phyloP scores from a whole-genome alignment of 176 grass and related monocot species.

The Raddia distichophylla region DNA sequence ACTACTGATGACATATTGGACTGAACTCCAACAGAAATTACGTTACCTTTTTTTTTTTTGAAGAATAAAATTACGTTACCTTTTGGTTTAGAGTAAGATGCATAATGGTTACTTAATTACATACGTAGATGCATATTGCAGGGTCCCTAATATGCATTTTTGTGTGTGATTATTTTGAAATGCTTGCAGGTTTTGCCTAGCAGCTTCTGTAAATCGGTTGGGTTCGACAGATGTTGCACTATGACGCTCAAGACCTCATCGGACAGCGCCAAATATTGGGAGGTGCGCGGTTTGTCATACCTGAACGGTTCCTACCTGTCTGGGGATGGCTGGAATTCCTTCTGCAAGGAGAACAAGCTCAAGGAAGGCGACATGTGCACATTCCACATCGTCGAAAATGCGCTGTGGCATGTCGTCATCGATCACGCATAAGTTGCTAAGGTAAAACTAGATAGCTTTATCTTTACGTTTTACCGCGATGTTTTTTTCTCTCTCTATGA shows the following conservation, averaged over 20 bases:
- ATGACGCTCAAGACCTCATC: not conserved
- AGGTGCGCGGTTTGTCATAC: not conserved
- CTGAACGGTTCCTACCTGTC: not conserved
- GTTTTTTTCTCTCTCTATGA: no score
- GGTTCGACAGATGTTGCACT: not conserved
- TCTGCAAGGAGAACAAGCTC: conserved; percentile 15
- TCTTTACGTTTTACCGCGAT: no score
- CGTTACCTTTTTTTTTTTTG: no score
- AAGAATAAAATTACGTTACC: no score
- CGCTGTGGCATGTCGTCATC: conserved; percentile 22
- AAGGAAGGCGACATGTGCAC: conserved; percentile 27
- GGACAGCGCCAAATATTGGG: not conserved
- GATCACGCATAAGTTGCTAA: not conserved
- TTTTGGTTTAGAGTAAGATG: no score
- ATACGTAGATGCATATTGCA: not conserved
- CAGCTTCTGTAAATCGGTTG: not conserved
- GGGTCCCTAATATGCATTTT: no score
- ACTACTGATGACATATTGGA: no score
- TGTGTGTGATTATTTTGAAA: no score
- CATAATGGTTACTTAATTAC: no score
- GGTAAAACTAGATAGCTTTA: no score
- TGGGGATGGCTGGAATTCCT: not conserved
- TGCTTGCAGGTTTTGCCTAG: no score
- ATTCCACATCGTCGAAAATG: conserved; percentile 10
- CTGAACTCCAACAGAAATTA: no score